Percentiles rank a stretch among this genome's conserved stretches.
These are phyloP conservation scores for Pueraria montana DNA, from an alignment of 306 rosid species.

Conservation along the genomic window DNA sequence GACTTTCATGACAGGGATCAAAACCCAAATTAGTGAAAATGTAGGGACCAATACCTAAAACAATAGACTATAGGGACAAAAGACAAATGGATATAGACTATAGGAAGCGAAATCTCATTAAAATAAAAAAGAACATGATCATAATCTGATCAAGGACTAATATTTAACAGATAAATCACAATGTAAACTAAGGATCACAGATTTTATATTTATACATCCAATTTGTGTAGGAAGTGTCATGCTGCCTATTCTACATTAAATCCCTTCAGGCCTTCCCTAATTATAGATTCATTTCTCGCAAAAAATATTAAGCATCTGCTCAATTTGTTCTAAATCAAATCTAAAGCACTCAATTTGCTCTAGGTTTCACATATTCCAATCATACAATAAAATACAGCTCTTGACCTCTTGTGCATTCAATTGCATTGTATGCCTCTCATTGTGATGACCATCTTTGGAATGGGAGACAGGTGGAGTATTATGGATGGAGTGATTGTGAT, in stretches of 20 bases:
- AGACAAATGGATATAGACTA: neutral
- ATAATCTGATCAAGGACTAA: slow-evolving; percentile 12
- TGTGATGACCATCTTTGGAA: slow-evolving; percentile 30
- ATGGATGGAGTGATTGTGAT: slow-evolving; percentile 22
- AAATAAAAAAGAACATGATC: slow-evolving; percentile 10
- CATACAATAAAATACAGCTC: slow-evolving; percentile 23
- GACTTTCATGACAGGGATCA: neutral
- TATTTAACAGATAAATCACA: slow-evolving; percentile 23
- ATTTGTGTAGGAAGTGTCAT: slow-evolving; percentile 11
- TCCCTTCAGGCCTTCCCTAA: neutral
- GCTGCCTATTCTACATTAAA: slow-evolving; percentile 3
- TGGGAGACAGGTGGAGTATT: slow-evolving; percentile 36
- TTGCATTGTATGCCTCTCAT: slow-evolving; percentile 34
- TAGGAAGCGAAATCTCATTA: neutral
- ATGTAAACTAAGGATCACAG: slow-evolving; percentile 10
- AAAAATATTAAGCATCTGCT: slow-evolving; percentile 37
- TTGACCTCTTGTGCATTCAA: slow-evolving; percentile 3
- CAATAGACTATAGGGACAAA: neutral
- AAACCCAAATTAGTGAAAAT: slow-evolving; percentile 25
- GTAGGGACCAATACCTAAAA: neutral
- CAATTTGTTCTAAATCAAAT: slow-evolving; percentile 29
- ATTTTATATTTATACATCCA: slow-evolving; percentile 26
- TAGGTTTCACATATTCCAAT: slow-evolving; percentile 30
- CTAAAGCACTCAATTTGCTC: neutral
- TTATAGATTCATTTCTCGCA: slow-evolving; percentile 29